phyloP scores from a whole-genome alignment of 1,284 basidiomycete species.

The Ganoderma lucidum region DNA sequence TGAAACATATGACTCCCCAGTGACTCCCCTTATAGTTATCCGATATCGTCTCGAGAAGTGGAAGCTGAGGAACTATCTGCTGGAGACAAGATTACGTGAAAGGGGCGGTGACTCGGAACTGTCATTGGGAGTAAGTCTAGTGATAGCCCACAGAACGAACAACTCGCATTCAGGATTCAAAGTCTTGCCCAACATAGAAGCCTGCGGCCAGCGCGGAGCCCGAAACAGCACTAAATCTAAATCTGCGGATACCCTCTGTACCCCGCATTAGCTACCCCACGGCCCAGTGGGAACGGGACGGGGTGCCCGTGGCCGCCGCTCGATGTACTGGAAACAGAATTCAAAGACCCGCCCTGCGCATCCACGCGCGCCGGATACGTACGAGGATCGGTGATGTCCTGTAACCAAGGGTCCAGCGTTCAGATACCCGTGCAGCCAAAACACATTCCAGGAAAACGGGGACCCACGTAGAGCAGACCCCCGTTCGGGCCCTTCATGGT shows the following conservation, averaged over 20 bases:
- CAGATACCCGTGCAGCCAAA: background rate
- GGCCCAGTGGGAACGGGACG: background rate
- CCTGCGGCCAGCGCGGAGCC: background rate
- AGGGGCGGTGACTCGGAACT: background rate
- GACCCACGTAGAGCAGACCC: slow-evolving; percentile 19
- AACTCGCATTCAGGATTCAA: too few species aligned
- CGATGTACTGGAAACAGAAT: background rate
- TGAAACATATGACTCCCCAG: background rate
- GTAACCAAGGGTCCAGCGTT: background rate
- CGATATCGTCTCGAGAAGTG: too few species aligned
- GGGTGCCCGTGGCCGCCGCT: background rate
- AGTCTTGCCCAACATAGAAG: background rate
- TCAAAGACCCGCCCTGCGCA: background rate
- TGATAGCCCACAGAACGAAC: background rate
- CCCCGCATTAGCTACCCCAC: background rate
- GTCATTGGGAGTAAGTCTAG: background rate
- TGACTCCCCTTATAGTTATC: too few species aligned
- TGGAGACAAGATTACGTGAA: background rate
- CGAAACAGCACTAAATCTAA: background rate
- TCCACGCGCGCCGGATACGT: background rate
- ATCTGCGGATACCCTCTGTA: slow-evolving; percentile 2
- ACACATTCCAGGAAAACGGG: background rate
- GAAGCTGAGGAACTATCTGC: too few species aligned
- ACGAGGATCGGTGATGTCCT: background rate
- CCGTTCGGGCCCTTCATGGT: background rate